Percentiles rank a stretch among this genome's conserved stretches.
Conservation (phyloP, 768 basidiomycete species). For the Mycena pura region DNA sequence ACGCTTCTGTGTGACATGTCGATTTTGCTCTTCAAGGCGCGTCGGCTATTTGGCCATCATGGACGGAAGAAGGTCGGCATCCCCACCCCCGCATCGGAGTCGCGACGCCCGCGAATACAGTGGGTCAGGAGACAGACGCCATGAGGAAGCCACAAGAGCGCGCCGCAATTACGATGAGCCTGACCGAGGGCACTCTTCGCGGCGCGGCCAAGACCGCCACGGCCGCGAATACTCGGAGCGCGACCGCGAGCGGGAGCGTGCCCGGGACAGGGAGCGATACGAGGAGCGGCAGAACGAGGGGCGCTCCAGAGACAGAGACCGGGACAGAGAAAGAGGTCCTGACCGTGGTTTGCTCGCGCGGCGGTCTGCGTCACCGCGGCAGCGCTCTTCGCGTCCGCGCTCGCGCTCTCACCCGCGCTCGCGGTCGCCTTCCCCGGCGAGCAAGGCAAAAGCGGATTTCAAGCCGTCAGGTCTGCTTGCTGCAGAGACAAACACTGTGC, state of each 20-base stretch:
- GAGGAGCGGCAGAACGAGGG: conserved; percentile 32
- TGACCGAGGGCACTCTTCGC: conserved; percentile 16
- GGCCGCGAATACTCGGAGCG: conserved; percentile 40
- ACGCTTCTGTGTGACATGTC: too few relatives aligned
- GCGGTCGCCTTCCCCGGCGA: conserved; percentile 52
- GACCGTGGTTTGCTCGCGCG: conserved; percentile 43
- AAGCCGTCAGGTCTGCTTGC: conserved; percentile 88
- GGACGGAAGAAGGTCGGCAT: conserved; percentile 18
- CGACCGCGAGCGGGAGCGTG: conserved; percentile 50
- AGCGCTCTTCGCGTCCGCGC: conserved; percentile 46
- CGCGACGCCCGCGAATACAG: conserved; percentile 17
- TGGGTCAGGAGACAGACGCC: conserved; percentile 20
- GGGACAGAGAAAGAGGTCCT: too few relatives aligned
- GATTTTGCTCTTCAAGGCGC: neutral
- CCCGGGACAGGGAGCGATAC: conserved; percentile 53
- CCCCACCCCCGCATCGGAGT: conserved; percentile 18
- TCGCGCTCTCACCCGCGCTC: conserved; percentile 49
- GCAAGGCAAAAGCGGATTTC: conserved; percentile 90
- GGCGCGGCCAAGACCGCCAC: conserved; percentile 26
- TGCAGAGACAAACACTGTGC: conserved; percentile 93
- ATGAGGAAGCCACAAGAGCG: conserved; percentile 12
- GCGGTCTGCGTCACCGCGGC: conserved; percentile 72
- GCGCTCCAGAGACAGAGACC: conserved; percentile 36
- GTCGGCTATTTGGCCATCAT: neutral
- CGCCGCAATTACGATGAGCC: conserved; percentile 1